A percentile compares a stretch with the other conserved stretches of the same genome.
phyloP scores from a whole-genome alignment of 2,329 filamentous ascomycete species.

The Chalara sp. region DNA sequence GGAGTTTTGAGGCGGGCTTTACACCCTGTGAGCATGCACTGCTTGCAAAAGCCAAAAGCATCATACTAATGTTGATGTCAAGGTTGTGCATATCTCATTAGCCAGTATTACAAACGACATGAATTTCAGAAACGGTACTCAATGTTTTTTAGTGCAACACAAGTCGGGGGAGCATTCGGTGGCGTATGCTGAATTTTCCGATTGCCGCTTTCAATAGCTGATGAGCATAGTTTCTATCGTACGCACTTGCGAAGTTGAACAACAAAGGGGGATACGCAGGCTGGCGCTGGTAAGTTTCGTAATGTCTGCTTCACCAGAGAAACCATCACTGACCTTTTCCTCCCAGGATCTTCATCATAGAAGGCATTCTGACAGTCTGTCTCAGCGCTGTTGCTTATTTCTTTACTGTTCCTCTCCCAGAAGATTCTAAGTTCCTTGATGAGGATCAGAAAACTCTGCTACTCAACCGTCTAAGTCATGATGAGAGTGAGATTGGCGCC shows the following conservation, averaged over 20 bases:
- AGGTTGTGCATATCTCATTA: slow-evolving; percentile 39
- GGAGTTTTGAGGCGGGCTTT: slow-evolving; percentile 12
- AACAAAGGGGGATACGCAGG: slow-evolving; percentile 38
- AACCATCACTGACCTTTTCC: too few species aligned
- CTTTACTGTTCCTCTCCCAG: neutral
- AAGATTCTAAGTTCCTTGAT: neutral
- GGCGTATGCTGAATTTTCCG: slow-evolving; percentile 16
- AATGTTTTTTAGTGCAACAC: slow-evolving; percentile 30
- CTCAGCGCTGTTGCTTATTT: neutral
- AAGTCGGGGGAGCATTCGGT: slow-evolving; percentile 36
- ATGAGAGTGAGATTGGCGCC: neutral
- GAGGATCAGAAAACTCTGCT: neutral
- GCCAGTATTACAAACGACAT: slow-evolving; percentile 48
- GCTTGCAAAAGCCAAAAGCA: too few species aligned
- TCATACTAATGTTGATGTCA: neutral
- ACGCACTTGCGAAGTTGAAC: slow-evolving; percentile 39
- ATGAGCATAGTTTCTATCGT: slow-evolving; percentile 32
- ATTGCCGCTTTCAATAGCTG: too few species aligned
- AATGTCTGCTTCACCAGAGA: too few species aligned
- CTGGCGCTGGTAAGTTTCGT: slow-evolving; percentile 36
- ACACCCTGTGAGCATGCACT: neutral
- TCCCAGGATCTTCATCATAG: too few species aligned
- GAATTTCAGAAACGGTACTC: slow-evolving; percentile 52
- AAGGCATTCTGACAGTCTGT: too few species aligned
- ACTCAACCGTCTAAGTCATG: neutral